A percentile compares a stretch with the other conserved stretches of the same genome.
phyloP scores from a whole-genome alignment of 2,329 filamentous ascomycete species.

The Hypoxylon sp. region DNA sequence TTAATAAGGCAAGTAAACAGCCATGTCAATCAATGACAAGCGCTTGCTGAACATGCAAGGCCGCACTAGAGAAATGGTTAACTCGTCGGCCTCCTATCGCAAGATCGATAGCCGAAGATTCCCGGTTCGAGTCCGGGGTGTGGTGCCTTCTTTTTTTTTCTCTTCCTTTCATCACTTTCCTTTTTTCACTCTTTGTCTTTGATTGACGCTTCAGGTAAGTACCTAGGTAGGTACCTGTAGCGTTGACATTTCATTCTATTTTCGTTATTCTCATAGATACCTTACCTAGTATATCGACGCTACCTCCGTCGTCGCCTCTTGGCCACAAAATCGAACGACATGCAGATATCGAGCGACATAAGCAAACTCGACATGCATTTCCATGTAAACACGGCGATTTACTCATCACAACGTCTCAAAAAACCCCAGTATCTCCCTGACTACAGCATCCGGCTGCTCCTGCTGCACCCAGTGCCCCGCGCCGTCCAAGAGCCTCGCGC shows the following conservation, averaged over 20 bases:
- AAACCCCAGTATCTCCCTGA: conserved; percentile 42
- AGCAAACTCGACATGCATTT: background rate
- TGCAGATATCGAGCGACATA: too few relatives aligned
- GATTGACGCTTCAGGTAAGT: too few relatives aligned
- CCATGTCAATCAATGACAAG: too few relatives aligned
- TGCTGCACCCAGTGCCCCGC: conserved; percentile 79
- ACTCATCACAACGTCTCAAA: conserved; percentile 41
- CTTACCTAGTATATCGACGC: too few relatives aligned
- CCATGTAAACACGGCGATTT: background rate
- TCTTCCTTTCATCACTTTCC: background rate
- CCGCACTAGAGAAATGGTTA: conserved; percentile 44
- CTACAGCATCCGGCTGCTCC: conserved; percentile 68
- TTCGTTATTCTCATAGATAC: too few relatives aligned
- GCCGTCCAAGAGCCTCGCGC: conserved; percentile 64
- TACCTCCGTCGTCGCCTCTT: too few relatives aligned
- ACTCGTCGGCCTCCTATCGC: conserved; percentile 42
- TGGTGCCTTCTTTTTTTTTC: conserved; percentile 29
- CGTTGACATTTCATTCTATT: too few relatives aligned
- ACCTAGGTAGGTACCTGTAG: too few relatives aligned
- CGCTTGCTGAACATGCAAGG: conserved; percentile 2
- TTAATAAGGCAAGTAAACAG: conserved; percentile 28
- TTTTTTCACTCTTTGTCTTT: background rate
- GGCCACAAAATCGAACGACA: too few relatives aligned
- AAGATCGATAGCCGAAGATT: conserved; percentile 38
- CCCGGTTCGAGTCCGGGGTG: conserved; percentile 43